Conservation (phyloP, 176 grass and related monocot species). For the Elaeis guineensis region DNA sequence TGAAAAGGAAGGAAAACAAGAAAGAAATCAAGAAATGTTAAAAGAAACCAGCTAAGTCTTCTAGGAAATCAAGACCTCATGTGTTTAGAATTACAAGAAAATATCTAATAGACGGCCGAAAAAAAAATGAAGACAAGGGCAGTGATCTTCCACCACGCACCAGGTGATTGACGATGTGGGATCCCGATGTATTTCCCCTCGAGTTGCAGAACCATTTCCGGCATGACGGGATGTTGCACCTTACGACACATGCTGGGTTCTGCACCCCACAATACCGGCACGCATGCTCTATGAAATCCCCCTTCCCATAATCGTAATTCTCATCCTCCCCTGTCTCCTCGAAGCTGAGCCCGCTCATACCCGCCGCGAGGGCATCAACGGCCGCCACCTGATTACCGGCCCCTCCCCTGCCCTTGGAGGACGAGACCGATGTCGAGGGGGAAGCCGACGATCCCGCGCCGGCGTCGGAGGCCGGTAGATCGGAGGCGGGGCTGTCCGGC, state of each 20-base stretch:
- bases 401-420: slow-evolving; percentile 34
- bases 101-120: too few relatives aligned
- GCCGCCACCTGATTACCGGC: slow-evolving; percentile 4
- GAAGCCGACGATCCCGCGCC: not conserved
- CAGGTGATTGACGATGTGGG: slow-evolving; percentile 96
- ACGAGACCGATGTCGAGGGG: slow-evolving; percentile 7
- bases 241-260: slow-evolving; percentile 81
- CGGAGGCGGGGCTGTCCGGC: slow-evolving; percentile 16
- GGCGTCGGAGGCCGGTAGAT: slow-evolving; percentile 15
- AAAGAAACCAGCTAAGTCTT: too few relatives aligned
- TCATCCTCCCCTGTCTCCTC: slow-evolving; percentile 71
- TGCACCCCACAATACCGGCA: slow-evolving; percentile 93
- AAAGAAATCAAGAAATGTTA: too few relatives aligned
- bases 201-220: slow-evolving; percentile 99
- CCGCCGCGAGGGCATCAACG: slow-evolving; percentile 54
- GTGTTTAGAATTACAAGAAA: too few relatives aligned
- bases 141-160: slow-evolving; percentile 14
- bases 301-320: slow-evolving; percentile 73
- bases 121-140: not conserved
- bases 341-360: slow-evolving; percentile 79
- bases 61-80: too few relatives aligned
- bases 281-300: slow-evolving; percentile 80
- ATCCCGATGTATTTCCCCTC: slow-evolving; percentile 88
- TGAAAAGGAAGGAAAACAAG: too few relatives aligned
- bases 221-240: slow-evolving; percentile 87